Evolutionary conservation across 2,329 filamentous ascomycete genomes (phyloP).

Genomic region (Talaromyces pinophilus): DNA sequence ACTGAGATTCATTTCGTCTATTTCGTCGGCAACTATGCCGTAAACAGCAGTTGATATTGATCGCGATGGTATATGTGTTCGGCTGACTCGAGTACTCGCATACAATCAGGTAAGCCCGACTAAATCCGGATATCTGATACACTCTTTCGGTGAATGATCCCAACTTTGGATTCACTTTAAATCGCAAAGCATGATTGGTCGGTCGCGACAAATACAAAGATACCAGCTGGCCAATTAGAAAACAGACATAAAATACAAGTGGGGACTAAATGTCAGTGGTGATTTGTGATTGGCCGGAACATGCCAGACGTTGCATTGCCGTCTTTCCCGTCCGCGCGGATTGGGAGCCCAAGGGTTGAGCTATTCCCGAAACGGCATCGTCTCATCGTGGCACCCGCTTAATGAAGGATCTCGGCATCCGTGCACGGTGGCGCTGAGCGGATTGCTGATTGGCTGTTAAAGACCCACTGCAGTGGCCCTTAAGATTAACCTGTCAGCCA

Average conservation of each 20-base stretch:
- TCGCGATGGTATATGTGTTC: neutral
- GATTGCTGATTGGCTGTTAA: neutral
- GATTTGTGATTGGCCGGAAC: neutral
- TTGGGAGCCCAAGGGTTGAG: neutral
- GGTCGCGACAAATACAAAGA: neutral
- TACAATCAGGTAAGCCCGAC: neutral
- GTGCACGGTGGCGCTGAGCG: neutral
- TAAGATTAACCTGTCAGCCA: constrained; percentile 22
- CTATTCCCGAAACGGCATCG: constrained; percentile 7
- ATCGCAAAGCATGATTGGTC: neutral
- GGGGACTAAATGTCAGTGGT: neutral
- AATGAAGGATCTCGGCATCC: constrained; percentile 5
- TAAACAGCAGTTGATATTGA: neutral
- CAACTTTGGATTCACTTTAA: neutral
- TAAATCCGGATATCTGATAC: constrained; percentile 3
- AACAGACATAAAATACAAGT: neutral
- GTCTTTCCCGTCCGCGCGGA: neutral
- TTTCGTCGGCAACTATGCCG: neutral
- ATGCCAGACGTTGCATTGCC: neutral
- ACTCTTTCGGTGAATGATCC: neutral
- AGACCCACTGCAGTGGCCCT: neutral
- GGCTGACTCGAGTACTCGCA: neutral
- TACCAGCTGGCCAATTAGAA: neutral
- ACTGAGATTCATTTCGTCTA: neutral
- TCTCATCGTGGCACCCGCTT: neutral